Percentiles rank a stretch among this genome's conserved stretches.
phyloP scores from a whole-genome alignment of 306 rosid genomes.

The Macrotyloma uniflorum region DNA sequence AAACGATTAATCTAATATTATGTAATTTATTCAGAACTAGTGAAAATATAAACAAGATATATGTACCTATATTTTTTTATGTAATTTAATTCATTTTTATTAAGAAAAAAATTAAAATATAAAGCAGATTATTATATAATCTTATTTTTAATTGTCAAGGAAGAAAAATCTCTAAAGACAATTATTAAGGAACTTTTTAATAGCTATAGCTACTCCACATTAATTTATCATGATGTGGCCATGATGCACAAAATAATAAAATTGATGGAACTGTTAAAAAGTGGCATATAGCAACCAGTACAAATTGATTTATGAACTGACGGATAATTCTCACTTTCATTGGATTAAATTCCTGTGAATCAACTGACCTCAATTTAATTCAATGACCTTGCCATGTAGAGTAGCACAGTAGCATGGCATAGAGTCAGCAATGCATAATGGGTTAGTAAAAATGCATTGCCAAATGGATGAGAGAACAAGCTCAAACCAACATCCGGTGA shows the following conservation, averaged over 20 bases:
- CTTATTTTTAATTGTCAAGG: no score
- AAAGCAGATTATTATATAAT: no score
- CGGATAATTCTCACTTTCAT: not conserved
- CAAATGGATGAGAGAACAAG: not conserved
- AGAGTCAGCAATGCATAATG: not conserved
- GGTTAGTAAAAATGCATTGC: slow-evolving; percentile 8
- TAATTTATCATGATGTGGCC: not conserved
- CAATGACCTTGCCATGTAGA: not conserved
- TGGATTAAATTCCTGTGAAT: not conserved
- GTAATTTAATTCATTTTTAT: no score
- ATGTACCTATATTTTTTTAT: no score
- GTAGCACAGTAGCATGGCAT: not conserved
- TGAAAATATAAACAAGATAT: no score
- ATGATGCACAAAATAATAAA: not conserved
- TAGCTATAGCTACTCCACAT: not conserved
- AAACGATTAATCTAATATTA: no score
- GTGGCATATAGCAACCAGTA: not conserved
- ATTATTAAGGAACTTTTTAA: no score
- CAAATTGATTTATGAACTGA: slow-evolving; percentile 1
- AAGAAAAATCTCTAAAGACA: no score
- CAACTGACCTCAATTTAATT: not conserved
- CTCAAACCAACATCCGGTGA: not conserved
- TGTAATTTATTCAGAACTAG: no score
- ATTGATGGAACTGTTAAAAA: not conserved
- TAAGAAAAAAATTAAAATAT: no score